Conservation (phyloP, 2,329 filamentous ascomycete species). For the Dactylellina sp. region DNA sequence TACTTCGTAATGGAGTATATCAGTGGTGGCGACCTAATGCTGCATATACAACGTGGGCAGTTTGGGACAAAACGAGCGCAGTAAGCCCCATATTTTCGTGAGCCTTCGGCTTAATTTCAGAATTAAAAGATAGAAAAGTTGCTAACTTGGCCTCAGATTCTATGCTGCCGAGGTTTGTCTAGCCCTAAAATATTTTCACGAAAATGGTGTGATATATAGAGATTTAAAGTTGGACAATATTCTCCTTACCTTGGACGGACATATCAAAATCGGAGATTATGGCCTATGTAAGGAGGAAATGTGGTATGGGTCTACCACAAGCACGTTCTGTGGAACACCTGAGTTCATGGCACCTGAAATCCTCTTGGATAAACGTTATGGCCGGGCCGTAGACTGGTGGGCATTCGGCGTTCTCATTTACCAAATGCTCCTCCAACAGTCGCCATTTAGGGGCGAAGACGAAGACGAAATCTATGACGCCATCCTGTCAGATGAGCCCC, state of each 20-base stretch:
- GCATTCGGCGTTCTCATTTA: conserved; percentile 99
- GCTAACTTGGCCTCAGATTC: conserved; percentile 71
- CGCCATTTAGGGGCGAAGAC: conserved; percentile 97
- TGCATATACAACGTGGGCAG: conserved; percentile 96
- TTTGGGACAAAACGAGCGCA: conserved; percentile 96
- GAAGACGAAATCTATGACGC: conserved; percentile 99
- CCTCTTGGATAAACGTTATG: conserved; percentile 87
- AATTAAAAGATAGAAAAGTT: neutral
- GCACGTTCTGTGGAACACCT: conserved; percentile 98
- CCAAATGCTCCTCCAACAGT: conserved; percentile 99
- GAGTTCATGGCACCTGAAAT: conserved; percentile 99
- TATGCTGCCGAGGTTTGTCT: conserved; percentile 98
- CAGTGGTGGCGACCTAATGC: conserved; percentile 97
- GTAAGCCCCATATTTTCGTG: conserved; percentile 69
- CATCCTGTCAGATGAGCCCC: conserved; percentile 94
- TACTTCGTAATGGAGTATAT: conserved; percentile 99
- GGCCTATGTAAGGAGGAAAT: conserved; percentile 99
- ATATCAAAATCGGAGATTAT: conserved; percentile 99
- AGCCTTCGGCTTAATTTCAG: no score
- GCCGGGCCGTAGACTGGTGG: conserved; percentile 98
- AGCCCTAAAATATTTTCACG: conserved; percentile 98
- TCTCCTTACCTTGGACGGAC: conserved; percentile 89
- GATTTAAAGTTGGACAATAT: conserved; percentile 88
- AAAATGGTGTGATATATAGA: conserved; percentile 97
- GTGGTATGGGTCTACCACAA: conserved; percentile 98